A percentile compares a stretch with the other conserved stretches of the same genome.
These are phyloP conservation scores for Pilaira anomala DNA, from an alignment of 192 early-diverging fungal genomes.

Conservation along the genomic window DNA sequence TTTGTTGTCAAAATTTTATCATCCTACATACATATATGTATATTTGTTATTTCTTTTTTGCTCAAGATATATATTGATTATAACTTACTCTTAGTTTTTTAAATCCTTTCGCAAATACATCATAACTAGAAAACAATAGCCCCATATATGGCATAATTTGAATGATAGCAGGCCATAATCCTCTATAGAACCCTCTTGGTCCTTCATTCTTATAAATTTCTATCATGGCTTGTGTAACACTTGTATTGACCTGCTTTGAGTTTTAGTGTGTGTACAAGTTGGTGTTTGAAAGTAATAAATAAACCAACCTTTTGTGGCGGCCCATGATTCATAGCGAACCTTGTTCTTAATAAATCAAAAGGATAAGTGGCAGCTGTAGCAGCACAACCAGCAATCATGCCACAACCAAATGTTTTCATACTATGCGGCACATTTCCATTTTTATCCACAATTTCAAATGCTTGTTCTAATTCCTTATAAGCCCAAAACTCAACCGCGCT, in stretches of 20 bases:
- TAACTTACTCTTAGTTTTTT: slow-evolving; percentile 37
- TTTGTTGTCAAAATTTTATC: slow-evolving; percentile 16
- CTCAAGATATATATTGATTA: neutral
- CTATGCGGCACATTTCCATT: slow-evolving; percentile 30
- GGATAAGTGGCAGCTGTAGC: slow-evolving; percentile 88
- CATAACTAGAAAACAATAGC: slow-evolving; percentile 81
- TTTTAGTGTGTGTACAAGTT: slow-evolving; percentile 38
- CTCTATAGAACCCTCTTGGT: slow-evolving; percentile 80
- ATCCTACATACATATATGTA: slow-evolving; percentile 22
- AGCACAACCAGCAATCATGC: slow-evolving; percentile 71
- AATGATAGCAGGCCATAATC: slow-evolving; percentile 73
- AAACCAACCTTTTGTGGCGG: slow-evolving; percentile 42
- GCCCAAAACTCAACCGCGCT: slow-evolving; percentile 83
- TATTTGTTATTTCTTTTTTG: neutral
- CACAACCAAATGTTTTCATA: slow-evolving; percentile 65
- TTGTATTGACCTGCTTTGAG: slow-evolving; percentile 61
- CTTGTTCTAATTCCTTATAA: slow-evolving; percentile 57
- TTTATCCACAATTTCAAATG: slow-evolving; percentile 34
- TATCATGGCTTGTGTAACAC: slow-evolving; percentile 58
- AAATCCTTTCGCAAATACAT: slow-evolving; percentile 50
- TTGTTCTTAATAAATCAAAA: slow-evolving; percentile 92
- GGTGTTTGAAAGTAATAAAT: too few species aligned
- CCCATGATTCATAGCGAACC: slow-evolving; percentile 82
- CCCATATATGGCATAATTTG: slow-evolving; percentile 98
- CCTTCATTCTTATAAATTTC: slow-evolving; percentile 75